Percentiles rank a stretch among this genome's conserved stretches.
phyloP scores from a whole-genome alignment of 176 grass and related monocot genomes.

The Raddia distichophylla region DNA sequence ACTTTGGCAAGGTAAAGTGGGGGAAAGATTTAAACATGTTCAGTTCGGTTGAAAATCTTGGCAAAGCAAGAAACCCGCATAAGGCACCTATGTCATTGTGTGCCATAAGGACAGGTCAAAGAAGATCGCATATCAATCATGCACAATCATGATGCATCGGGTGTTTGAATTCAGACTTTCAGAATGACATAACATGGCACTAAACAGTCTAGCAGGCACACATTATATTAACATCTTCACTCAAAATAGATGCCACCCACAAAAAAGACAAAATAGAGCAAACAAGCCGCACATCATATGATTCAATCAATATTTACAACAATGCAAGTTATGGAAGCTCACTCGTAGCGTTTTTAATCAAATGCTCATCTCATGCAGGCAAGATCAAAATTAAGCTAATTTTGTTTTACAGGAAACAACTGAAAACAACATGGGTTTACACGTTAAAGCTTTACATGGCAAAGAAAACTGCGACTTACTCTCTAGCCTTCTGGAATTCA shows the following conservation, averaged over 20 bases:
- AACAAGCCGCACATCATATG: not conserved
- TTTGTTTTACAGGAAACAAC: not conserved
- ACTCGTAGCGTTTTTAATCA: not conserved
- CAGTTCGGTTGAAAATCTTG: not conserved
- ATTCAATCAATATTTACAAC: not conserved
- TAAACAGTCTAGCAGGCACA: not conserved
- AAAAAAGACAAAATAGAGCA: not conserved
- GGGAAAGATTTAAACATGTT: not conserved
- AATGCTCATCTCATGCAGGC: not conserved
- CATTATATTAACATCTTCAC: not conserved
- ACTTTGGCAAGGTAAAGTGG: not conserved
- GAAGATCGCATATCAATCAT: not conserved
- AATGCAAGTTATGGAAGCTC: not conserved
- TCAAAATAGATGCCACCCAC: not conserved
- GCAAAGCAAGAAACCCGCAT: not conserved
- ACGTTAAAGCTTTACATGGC: not conserved
- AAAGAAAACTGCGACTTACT: slow-evolving; percentile 45
- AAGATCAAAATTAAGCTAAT: slow-evolving; percentile 3
- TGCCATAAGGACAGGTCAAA: not conserved
- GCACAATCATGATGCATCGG: not conserved
- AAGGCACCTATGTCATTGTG: not conserved
- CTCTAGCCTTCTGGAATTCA: slow-evolving; percentile 75
- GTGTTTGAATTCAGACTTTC: not conserved
- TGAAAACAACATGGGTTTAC: not conserved
- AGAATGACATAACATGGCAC: not conserved